A percentile compares a stretch with the other conserved stretches of the same genome.
Evolutionary conservation across 1,139 yeast genomes (phyloP).

Genomic region (Pneumocystis carinii): DNA sequence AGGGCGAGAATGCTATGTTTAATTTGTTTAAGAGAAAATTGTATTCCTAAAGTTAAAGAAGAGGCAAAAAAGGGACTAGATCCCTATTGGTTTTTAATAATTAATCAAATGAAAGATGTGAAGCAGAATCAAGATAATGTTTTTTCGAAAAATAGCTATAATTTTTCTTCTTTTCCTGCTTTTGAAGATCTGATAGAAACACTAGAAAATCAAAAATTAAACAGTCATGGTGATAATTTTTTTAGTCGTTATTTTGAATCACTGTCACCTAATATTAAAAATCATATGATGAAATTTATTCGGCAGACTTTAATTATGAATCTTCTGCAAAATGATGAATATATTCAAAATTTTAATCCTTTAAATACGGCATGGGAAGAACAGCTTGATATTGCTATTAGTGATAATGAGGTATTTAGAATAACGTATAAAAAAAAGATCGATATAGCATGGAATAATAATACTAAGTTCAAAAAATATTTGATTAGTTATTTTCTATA

Average conservation of each 20-base stretch:
- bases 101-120: constrained; percentile 4
- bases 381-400: constrained; percentile 57
- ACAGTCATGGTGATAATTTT: background rate
- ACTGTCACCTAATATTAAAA: background rate
- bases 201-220: constrained; percentile 6
- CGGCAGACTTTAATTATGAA: constrained; percentile 50
- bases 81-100: constrained; percentile 49
- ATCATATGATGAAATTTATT: constrained; percentile 16
- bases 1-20: constrained; percentile 56
- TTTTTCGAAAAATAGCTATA: background rate
- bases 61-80: constrained; percentile 73
- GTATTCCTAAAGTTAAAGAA: constrained; percentile 59
- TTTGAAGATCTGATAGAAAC: constrained; percentile 14
- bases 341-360: constrained; percentile 34
- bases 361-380: constrained; percentile 64
- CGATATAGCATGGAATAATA: background rate
- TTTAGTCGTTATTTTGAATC: background rate
- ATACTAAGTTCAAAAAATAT: constrained; percentile 17
- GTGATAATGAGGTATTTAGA: constrained; percentile 43
- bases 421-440: constrained; percentile 20
- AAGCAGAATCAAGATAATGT: background rate
- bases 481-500: constrained; percentile 27
- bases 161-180: constrained; percentile 11
- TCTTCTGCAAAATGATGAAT: constrained; percentile 35
- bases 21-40: constrained; percentile 41